Base-by-base conservation (phyloP, 1,139 yeast genomes). In the Geotrichum cucujoidarum region DNA sequence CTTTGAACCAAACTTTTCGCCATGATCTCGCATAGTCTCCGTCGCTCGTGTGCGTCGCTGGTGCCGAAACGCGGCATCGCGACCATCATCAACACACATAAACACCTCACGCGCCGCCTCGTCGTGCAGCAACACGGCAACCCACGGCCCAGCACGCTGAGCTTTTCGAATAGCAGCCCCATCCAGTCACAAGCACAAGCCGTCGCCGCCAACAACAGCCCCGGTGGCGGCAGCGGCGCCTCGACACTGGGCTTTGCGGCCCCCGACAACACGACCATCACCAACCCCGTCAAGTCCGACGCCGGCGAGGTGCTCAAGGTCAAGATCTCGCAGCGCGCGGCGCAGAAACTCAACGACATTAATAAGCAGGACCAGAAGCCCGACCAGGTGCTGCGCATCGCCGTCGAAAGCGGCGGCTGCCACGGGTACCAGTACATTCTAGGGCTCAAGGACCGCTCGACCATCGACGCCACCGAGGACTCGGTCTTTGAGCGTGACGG, bases 371-470 rank as follows among this genome's bases (percentile, higher is more conserved):
- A 89, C 55, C 59, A 70, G 11, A 76, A 82, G 48, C 77, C 80
- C 0, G 70, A 80, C 42, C 61, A 81, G n/a, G 86, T 86, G 0
- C 70, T 92, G 37, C 72, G 83, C 44, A 78, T 94, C 5, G 70
- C 76, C n/a, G 97, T 94, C 4, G 97, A 90, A 59, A 85, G 95
- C 60, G 99, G 98, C 5, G 99, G 99, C 2, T 94, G 98, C 65
- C 99, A 92, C 65, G 98, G 99, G 25, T 94, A 88, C 67, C 98
- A 92, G 65, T 92, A 92, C 61, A 78, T 83, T 55, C 71, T 92
- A 59, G 76, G 80, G 51, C 72, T 90, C 45, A 74, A 82, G 4
- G 75, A 76, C 47, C 65, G 75, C 38, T 61, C 67, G 8, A 72
- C 75, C 40, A 60, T 72, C 40, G 68, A 75, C 16, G 60, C 59